Conservation (phyloP, 2,329 filamentous ascomycete species). For the Colletotrichum melonis region DNA sequence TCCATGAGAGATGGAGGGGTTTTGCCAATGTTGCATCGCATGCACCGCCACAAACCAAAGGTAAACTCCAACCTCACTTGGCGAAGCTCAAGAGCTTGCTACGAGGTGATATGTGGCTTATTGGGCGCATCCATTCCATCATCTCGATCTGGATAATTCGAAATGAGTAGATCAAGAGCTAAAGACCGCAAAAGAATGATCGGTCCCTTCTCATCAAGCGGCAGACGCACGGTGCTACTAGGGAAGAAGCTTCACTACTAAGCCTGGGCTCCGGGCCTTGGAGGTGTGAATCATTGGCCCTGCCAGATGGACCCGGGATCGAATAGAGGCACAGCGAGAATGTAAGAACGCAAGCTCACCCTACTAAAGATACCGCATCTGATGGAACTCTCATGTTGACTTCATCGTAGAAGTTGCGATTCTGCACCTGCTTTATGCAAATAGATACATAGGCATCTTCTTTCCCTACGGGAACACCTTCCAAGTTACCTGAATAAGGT, state of each 20-base stretch:
- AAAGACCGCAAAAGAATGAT: not conserved
- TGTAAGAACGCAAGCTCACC: too few species aligned
- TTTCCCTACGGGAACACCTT: too few species aligned
- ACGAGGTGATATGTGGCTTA: not conserved
- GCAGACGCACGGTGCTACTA: conserved; percentile 4
- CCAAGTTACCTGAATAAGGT: too few species aligned
- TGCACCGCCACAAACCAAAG: not conserved
- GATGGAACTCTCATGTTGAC: too few species aligned
- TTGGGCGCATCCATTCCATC: not conserved
- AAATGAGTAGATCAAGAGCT: not conserved
- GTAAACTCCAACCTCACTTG: not conserved
- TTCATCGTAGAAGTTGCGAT: too few species aligned
- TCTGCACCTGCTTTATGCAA: too few species aligned
- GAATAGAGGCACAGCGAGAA: too few species aligned
- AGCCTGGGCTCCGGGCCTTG: not conserved
- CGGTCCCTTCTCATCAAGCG: conserved; percentile 26
- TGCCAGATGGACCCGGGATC: too few species aligned
- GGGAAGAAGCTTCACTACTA: not conserved
- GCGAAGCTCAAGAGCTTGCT: not conserved
- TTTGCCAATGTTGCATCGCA: not conserved
- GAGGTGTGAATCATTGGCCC: too few species aligned
- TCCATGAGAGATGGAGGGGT: not conserved
- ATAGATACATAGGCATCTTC: too few species aligned
- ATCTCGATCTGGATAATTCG: too few species aligned
- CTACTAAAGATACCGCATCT: too few species aligned